Base-by-base conservation (phyloP, 1,284 basidiomycete species). In the Microbotryum lychnidis-dioicae region DNA sequence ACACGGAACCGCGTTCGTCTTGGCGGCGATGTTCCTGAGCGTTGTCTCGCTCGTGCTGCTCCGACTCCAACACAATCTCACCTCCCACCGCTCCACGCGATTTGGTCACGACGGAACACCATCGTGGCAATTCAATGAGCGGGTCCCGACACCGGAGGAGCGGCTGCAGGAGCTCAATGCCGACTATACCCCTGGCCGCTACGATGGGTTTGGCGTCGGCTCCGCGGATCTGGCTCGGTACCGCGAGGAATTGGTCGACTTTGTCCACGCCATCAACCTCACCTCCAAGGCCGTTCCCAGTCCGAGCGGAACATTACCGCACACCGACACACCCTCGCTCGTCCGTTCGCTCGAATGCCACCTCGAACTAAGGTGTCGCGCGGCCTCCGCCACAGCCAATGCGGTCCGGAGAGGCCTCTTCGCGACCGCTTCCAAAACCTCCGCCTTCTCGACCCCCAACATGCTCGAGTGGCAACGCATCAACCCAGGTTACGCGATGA, bases 161-260 rank as follows among this genome's bases (percentile, higher is more conserved):
- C 50, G 51, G 9, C 51, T 59, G 2, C 46, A 29, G n/a, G 21
- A 42, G 31, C 51, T 53, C 37, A 54, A 59, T 6, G 21, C 8
- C 18, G 54, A 55, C 16, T 60, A 60, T 27, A 50, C 55, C 44
- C 23, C 49, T 16, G 8, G 20, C 10, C 10, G 8, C 12, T 42
- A 42, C 37, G 58, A 60, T 27, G 58, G 58, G 0, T 56, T 51
- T 21, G 58, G 58, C 10, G 50, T 48, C 18, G 54, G 54, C 2
- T 45, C n/a, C 48, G 49, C 42, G 12, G 37, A 51, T 37, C 50
- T 60, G 6, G 27, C 12, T 3, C 25, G 18, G 14, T 60, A 60
- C 29, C 29, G 54, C 16, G 21, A 42, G 6, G 42, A 51, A 31
- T 16, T 60, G 44, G 12, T 20, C 8, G 16, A 10, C 6, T 42